Conservation (phyloP, 2,329 filamentous ascomycete genomes). For the Stagonosporopsis vannaccii region DNA sequence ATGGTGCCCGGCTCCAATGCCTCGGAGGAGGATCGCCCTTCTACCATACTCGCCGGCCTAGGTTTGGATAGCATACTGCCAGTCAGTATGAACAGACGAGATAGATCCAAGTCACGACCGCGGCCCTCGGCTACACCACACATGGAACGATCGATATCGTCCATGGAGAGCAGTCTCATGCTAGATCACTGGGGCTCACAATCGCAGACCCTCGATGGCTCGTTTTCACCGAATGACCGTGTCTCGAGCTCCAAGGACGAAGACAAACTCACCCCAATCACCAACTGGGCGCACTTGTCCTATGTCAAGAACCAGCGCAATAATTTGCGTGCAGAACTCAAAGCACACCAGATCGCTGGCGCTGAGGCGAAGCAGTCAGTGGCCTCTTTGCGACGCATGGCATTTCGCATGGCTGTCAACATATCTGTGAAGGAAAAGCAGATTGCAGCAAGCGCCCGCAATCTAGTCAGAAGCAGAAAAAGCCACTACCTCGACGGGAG, state of each 20-base stretch:
- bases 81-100: slow-evolving; percentile 32
- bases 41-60: slow-evolving; percentile 26
- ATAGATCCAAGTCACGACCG: slow-evolving; percentile 27
- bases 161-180: slow-evolving; percentile 45
- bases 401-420: slow-evolving; percentile 49
- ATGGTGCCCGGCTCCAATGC: slow-evolving; percentile 22
- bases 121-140: slow-evolving; percentile 34
- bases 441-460: slow-evolving; percentile 44
- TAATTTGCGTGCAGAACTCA: slow-evolving; percentile 42
- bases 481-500: slow-evolving; percentile 41
- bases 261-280: slow-evolving; percentile 37
- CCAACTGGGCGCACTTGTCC: slow-evolving; percentile 48
- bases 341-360: slow-evolving; percentile 42
- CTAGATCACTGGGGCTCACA: slow-evolving; percentile 36
- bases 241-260: slow-evolving; percentile 27
- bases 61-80: slow-evolving; percentile 43
- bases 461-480: slow-evolving; percentile 41
- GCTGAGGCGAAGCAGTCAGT: slow-evolving; percentile 46
- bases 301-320: slow-evolving; percentile 48
- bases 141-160: slow-evolving; percentile 41
- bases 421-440: slow-evolving; percentile 51
- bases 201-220: slow-evolving; percentile 19
- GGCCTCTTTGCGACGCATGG: slow-evolving; percentile 44
- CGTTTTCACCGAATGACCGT: slow-evolving; percentile 20
- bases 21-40: slow-evolving; percentile 29